These are phyloP conservation scores for Aureobasidium mangrovei DNA, from an alignment of 2,329 filamentous ascomycete genomes.

Conservation along the genomic window DNA sequence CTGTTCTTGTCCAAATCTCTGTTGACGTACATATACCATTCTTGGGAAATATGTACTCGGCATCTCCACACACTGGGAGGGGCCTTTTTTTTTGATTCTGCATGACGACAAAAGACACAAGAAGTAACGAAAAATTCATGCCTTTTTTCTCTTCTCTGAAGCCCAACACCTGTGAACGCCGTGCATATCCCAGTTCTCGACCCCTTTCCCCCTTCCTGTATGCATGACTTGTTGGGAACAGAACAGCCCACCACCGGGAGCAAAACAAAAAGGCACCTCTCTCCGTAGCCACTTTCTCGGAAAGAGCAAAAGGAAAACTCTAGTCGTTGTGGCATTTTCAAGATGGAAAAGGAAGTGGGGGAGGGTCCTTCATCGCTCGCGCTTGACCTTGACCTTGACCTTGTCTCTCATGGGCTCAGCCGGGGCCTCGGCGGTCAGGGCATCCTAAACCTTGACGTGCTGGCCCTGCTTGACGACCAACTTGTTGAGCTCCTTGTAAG, in stretches of 20 bases:
- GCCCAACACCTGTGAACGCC: constrained; percentile 8
- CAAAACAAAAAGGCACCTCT: too few relatives aligned
- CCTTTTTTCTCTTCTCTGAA: constrained; percentile 3
- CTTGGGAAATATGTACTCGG: constrained; percentile 4
- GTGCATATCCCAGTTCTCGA: background rate
- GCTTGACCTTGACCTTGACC: constrained; percentile 2
- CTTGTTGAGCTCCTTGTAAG: constrained; percentile 46
- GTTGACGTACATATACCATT: constrained; percentile 1
- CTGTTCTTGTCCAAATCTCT: background rate
- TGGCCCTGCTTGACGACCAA: constrained; percentile 50
- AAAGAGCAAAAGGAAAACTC: background rate
- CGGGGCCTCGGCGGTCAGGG: background rate
- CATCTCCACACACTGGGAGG: background rate
- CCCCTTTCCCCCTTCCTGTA: background rate
- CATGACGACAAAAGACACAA: background rate
- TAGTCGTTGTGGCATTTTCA: background rate
- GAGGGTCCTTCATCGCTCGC: background rate
- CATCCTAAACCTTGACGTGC: constrained; percentile 43
- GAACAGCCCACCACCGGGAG: too few relatives aligned
- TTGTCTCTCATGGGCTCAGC: background rate
- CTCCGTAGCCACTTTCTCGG: too few relatives aligned
- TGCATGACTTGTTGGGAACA: background rate
- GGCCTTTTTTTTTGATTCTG: background rate
- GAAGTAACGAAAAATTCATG: background rate
- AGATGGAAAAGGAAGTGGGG: background rate